A percentile compares a stretch with the other conserved stretches of the same genome.
phyloP scores from a whole-genome alignment of 495 filamentous ascomycete species.

The Neurospora sp. region DNA sequence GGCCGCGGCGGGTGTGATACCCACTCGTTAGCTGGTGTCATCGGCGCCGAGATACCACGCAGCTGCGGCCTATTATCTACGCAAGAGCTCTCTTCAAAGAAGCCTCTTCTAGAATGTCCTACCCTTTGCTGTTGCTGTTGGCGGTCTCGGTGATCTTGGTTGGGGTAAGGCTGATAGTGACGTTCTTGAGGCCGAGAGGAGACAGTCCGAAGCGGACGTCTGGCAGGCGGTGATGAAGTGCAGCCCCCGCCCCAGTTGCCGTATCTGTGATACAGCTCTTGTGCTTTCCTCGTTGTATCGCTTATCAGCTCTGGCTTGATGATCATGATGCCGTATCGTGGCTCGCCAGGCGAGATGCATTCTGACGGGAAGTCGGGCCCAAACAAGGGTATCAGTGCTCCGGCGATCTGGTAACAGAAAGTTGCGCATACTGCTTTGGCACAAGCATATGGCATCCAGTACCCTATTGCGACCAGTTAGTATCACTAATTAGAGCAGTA shows the following conservation, averaged over 20 bases:
- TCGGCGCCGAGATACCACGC: conserved; percentile 17
- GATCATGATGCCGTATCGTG: conserved; percentile 52
- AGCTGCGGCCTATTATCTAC: conserved; percentile 1
- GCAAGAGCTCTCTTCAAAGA: conserved; percentile 18
- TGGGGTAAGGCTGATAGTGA: neutral
- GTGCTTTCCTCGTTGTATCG: conserved; percentile 43
- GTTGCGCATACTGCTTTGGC: conserved; percentile 76
- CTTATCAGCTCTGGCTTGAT: conserved; percentile 54
- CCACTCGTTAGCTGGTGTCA: conserved; percentile 23
- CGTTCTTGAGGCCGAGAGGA: conserved; percentile 8
- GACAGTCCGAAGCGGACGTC: conserved; percentile 1
- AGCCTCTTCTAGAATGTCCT: neutral
- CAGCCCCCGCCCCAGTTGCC: neutral
- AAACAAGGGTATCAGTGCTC: conserved; percentile 79
- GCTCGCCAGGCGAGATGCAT: conserved; percentile 52
- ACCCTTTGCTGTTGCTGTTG: neutral
- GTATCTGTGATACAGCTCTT: conserved; percentile 17
- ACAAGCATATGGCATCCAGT: conserved; percentile 89
- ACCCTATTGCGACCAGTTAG: conserved; percentile 47
- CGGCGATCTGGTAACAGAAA: conserved; percentile 78
- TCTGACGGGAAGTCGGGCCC: conserved; percentile 63
- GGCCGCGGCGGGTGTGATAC: neutral
- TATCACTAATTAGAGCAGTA: neutral
- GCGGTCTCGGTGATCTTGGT: conserved; percentile 5
- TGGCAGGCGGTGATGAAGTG: neutral